Evolutionary conservation across 345 rosid species (phyloP).

Genomic region (Eucalyptus regnans): DNA sequence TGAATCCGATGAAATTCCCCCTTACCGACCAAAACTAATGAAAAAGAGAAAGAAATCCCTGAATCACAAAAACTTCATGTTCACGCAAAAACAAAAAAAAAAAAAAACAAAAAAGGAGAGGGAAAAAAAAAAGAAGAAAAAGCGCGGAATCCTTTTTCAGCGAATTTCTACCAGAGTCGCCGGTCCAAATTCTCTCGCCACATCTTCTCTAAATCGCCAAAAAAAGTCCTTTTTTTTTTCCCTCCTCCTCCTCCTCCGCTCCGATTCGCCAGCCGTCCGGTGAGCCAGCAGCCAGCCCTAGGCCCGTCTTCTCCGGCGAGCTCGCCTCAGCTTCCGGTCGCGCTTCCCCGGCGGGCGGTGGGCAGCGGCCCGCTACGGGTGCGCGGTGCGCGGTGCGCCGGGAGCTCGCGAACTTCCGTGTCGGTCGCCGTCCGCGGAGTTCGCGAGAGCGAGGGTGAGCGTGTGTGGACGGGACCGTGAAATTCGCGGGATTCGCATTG

Average conservation of each 20-base stretch:
- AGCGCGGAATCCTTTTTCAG: background rate
- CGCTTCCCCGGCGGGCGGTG: background rate
- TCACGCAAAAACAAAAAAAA: background rate
- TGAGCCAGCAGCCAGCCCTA: constrained; percentile 3
- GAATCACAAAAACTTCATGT: background rate
- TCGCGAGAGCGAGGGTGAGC: background rate
- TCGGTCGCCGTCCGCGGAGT: background rate
- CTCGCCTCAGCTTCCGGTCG: background rate
- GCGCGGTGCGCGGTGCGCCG: background rate
- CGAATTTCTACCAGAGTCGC: background rate
- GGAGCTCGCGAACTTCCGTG: background rate
- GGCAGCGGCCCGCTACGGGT: background rate
- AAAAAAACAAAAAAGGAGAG: background rate
- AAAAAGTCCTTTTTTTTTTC: background rate
- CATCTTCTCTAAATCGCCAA: background rate
- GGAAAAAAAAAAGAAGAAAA: background rate
- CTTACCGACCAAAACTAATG: background rate
- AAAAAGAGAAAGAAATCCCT: background rate
- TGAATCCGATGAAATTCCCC: background rate
- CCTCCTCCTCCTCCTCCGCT: background rate
- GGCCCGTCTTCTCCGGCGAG: background rate
- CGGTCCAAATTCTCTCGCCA: background rate
- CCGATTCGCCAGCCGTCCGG: background rate
- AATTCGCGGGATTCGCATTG: background rate
- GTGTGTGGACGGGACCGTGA: background rate